A percentile compares a stretch with the other conserved stretches of the same genome.
These are phyloP conservation scores for Flaveria trinervia DNA, from an alignment of 129 eudicot genomes.

Conservation along the genomic window DNA sequence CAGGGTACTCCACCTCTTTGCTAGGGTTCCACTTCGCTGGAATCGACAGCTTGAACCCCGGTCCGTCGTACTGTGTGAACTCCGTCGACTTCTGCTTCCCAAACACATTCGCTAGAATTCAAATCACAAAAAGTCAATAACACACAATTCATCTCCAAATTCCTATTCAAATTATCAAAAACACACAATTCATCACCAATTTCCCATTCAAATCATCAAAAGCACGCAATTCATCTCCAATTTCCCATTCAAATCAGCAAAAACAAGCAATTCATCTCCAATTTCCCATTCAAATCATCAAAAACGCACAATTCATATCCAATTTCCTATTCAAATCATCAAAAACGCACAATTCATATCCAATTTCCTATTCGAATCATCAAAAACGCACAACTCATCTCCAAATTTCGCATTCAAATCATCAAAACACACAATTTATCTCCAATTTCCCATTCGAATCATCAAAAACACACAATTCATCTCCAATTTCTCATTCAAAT, in stretches of 20 bases:
- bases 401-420: neutral
- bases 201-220: neutral
- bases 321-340: neutral
- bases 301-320: neutral
- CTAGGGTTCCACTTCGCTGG: slow-evolving; percentile 99
- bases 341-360: neutral
- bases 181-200: neutral
- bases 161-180: neutral
- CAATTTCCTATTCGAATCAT: neutral
- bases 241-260: neutral
- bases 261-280: neutral
- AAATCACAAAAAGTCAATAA: slow-evolving; percentile 4
- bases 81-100: slow-evolving; percentile 96
- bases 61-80: slow-evolving; percentile 59
- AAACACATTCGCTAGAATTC: slow-evolving; percentile 78
- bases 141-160: too few relatives aligned
- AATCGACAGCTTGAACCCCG: slow-evolving; percentile 72
- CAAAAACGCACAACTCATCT: neutral
- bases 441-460: neutral
- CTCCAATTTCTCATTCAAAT: neutral
- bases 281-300: neutral
- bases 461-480: neutral
- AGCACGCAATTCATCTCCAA: too few relatives aligned
- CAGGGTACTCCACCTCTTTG: slow-evolving; percentile 96
- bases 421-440: neutral